phyloP scores from a whole-genome alignment of 2,329 filamentous ascomycete genomes.

The Fusarium metavorans region DNA sequence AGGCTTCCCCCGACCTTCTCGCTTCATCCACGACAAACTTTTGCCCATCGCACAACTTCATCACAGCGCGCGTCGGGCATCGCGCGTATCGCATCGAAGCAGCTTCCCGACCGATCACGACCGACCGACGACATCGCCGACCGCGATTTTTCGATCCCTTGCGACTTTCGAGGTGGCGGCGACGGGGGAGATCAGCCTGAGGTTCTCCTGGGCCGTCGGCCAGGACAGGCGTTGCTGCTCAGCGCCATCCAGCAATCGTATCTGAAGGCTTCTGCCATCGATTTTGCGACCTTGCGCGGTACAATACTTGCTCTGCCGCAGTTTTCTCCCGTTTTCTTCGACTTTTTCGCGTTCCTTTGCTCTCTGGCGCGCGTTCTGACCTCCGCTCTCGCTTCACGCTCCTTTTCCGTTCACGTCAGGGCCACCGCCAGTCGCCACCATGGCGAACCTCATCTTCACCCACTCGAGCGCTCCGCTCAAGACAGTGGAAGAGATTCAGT shows the following conservation, averaged over 20 bases:
- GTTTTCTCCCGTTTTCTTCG: conserved; percentile 39
- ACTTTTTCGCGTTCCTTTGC: conserved; percentile 42
- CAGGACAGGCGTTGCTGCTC: conserved; percentile 57
- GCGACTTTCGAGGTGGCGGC: conserved; percentile 57
- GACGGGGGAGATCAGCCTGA: conserved; percentile 59
- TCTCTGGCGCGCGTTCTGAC: conserved; percentile 41
- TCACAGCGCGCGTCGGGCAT: conserved; percentile 67
- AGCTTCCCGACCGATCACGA: conserved; percentile 43
- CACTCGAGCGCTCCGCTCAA: conserved; percentile 96
- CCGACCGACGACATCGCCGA: conserved; percentile 49
- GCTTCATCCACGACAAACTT: conserved; percentile 60
- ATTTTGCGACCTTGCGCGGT: conserved; percentile 42
- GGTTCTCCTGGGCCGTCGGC: conserved; percentile 61
- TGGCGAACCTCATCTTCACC: conserved; percentile 93
- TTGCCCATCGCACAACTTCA: conserved; percentile 54
- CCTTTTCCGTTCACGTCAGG: conserved; percentile 43
- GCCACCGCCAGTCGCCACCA: conserved; percentile 64
- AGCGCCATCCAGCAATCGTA: conserved; percentile 56
- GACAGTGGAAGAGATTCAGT: conserved; percentile 99
- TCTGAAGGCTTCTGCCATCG: conserved; percentile 50
- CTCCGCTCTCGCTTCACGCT: conserved; percentile 40
- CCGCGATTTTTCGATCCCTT: conserved; percentile 53
- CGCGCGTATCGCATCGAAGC: conserved; percentile 53
- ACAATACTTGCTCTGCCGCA: conserved; percentile 35
- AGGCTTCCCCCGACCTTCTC: conserved; percentile 53